Conservation (phyloP, 345 rosid genomes). For the Corchorus capsularis region DNA sequence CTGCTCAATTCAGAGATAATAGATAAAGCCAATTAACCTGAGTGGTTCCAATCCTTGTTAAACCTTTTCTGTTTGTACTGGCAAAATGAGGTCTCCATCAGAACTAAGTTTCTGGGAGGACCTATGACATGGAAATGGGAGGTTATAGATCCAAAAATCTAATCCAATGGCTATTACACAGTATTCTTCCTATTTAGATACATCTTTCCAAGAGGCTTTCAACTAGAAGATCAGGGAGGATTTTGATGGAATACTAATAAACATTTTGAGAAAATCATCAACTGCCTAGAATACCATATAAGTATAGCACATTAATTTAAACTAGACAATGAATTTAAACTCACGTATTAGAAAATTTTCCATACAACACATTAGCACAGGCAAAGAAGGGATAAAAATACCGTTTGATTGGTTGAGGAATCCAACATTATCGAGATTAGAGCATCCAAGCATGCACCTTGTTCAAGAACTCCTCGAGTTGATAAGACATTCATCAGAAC, state of each 20-base stretch:
- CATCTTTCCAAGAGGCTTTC: not conserved
- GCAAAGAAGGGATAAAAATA: constrained; percentile 29
- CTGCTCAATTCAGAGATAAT: not conserved
- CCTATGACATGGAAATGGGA: not conserved
- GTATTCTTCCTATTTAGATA: not conserved
- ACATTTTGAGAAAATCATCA: not conserved
- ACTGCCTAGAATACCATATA: not conserved
- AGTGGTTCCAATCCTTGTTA: not conserved
- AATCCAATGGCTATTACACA: not conserved
- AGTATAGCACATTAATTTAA: not conserved
- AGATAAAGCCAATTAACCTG: constrained; percentile 1
- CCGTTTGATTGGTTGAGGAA: constrained; percentile 93
- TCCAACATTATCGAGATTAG: constrained; percentile 80
- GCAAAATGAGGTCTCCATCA: not conserved
- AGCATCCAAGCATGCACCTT: constrained; percentile 95
- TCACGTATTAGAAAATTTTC: not conserved
- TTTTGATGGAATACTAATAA: not conserved
- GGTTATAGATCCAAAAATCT: not conserved
- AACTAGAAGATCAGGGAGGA: not conserved
- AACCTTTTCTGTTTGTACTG: not conserved
- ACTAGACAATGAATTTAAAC: not conserved
- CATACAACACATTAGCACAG: not conserved
- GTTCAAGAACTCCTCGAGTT: constrained; percentile 73
- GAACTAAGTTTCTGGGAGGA: constrained; percentile 13
- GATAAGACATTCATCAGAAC: constrained; percentile 74